A percentile compares a stretch with the other conserved stretches of the same genome.
Evolutionary conservation across 2,329 filamentous ascomycete species (phyloP).

Genomic region (Daldinia sp.): DNA sequence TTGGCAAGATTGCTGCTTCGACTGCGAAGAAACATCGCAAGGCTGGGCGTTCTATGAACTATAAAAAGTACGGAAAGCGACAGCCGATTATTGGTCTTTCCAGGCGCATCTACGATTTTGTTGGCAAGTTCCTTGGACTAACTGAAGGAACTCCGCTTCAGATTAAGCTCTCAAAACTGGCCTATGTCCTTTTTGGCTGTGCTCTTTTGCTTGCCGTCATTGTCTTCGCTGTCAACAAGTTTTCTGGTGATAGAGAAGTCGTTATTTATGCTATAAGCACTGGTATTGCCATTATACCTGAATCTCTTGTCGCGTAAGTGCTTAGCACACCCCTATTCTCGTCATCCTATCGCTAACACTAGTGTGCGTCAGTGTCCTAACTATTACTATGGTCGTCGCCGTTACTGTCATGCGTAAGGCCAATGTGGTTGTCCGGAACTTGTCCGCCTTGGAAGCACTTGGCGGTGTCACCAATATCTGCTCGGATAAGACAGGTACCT

Average conservation of each 20-base stretch:
- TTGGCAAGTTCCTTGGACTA: slow-evolving; percentile 70
- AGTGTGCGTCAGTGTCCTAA: slow-evolving; percentile 63
- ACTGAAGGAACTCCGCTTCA: slow-evolving; percentile 81
- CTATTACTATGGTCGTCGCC: slow-evolving; percentile 77
- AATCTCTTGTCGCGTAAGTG: slow-evolving; percentile 71
- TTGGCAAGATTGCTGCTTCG: slow-evolving; percentile 75
- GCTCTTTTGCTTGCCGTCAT: slow-evolving; percentile 70
- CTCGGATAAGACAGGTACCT: slow-evolving; percentile 79
- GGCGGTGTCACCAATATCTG: slow-evolving; percentile 80
- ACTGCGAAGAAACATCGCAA: slow-evolving; percentile 66
- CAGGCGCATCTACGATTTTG: slow-evolving; percentile 61
- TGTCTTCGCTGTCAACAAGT: slow-evolving; percentile 69
- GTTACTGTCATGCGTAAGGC: slow-evolving; percentile 73
- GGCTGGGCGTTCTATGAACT: slow-evolving; percentile 66
- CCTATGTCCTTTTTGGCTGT: slow-evolving; percentile 79
- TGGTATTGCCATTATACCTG: slow-evolving; percentile 72
- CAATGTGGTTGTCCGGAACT: slow-evolving; percentile 73
- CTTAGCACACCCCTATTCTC: slow-evolving; percentile 8
- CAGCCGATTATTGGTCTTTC: slow-evolving; percentile 61
- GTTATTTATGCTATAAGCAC: slow-evolving; percentile 70
- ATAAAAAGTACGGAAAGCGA: slow-evolving; percentile 64
- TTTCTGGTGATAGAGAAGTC: slow-evolving; percentile 63
- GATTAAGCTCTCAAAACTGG: slow-evolving; percentile 81
- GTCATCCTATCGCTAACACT: slow-evolving; percentile 33
- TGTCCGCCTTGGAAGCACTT: slow-evolving; percentile 75